Evolutionary conservation across 805 yeast species (phyloP).

Genomic region (Wickerhamiella occidentalis): DNA sequence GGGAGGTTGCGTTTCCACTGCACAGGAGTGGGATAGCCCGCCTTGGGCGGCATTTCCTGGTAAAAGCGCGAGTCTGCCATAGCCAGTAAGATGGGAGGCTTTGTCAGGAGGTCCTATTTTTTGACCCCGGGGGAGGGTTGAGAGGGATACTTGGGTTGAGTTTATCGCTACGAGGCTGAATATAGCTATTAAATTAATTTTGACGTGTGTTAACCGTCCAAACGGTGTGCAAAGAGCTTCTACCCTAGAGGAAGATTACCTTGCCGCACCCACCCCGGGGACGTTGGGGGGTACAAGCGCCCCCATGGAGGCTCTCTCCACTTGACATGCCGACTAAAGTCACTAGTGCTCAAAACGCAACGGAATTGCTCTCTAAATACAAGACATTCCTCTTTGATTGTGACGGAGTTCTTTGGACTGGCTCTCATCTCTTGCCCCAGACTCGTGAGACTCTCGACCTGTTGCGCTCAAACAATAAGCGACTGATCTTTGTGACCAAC

Average conservation of each 20-base stretch:
- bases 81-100: constrained; percentile 6
- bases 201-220: too few species aligned
- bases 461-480: constrained; percentile 45
- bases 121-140: too few species aligned
- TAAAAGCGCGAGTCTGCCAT: constrained; percentile 12
- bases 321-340: constrained; percentile 18
- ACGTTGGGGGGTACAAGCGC: too few species aligned
- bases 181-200: too few species aligned
- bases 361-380: constrained; percentile 45
- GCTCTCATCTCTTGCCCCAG: constrained; percentile 65
- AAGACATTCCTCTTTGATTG: constrained; percentile 92
- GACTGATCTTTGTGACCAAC: constrained; percentile 82
- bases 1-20: constrained; percentile 87
- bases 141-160: too few species aligned
- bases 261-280: too few species aligned
- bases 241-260: too few species aligned
- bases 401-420: constrained; percentile 95
- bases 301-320: too few species aligned
- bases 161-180: too few species aligned
- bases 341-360: constrained; percentile 21
- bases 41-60: constrained; percentile 80
- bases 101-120: background rate
- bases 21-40: constrained; percentile 64
- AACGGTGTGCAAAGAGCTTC: too few species aligned
- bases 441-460: constrained; percentile 63